A percentile compares a stretch with the other conserved stretches of the same genome.
phyloP scores from a whole-genome alignment of 1,284 basidiomycete genomes.

The Exsudoporus floridanus region DNA sequence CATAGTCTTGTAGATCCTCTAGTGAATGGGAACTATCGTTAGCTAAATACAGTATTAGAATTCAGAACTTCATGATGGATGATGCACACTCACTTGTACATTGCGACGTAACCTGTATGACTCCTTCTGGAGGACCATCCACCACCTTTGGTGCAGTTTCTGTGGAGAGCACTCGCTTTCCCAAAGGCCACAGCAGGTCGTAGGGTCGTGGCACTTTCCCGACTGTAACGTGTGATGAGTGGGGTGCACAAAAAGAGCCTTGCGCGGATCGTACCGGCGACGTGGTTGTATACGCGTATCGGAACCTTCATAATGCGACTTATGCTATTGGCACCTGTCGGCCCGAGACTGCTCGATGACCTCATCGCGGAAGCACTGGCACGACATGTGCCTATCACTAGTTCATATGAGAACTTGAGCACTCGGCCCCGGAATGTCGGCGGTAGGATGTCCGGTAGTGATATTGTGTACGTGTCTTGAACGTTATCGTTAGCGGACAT shows the following conservation, averaged over 20 bases:
- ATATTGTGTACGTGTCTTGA: constrained; percentile 75
- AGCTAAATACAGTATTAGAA: constrained; percentile 17
- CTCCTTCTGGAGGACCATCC: constrained; percentile 16
- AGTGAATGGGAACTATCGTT: constrained; percentile 18
- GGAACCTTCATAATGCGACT: constrained; percentile 88
- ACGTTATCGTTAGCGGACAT: constrained; percentile 1
- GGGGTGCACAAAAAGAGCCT: neutral
- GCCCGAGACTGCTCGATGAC: constrained; percentile 30
- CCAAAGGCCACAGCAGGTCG: constrained; percentile 70
- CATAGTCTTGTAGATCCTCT: constrained; percentile 41
- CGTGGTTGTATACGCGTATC: constrained; percentile 83
- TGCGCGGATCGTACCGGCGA: constrained; percentile 56
- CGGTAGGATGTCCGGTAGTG: constrained; percentile 78
- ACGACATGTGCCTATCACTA: constrained; percentile 84
- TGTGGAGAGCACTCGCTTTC: constrained; percentile 32
- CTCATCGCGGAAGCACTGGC: constrained; percentile 40
- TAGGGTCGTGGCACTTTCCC: constrained; percentile 54
- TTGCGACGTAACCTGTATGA: neutral
- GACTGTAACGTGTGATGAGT: constrained; percentile 40
- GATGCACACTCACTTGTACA: constrained; percentile 16
- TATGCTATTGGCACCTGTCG: constrained; percentile 49
- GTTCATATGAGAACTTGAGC: constrained; percentile 85
- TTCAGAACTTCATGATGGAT: neutral
- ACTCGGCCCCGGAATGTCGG: constrained; percentile 87
- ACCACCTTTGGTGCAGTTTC: constrained; percentile 24